Percentiles rank a stretch among this genome's conserved stretches.
phyloP scores from a whole-genome alignment of 768 basidiomycete species.

The Mrakia gelida region DNA sequence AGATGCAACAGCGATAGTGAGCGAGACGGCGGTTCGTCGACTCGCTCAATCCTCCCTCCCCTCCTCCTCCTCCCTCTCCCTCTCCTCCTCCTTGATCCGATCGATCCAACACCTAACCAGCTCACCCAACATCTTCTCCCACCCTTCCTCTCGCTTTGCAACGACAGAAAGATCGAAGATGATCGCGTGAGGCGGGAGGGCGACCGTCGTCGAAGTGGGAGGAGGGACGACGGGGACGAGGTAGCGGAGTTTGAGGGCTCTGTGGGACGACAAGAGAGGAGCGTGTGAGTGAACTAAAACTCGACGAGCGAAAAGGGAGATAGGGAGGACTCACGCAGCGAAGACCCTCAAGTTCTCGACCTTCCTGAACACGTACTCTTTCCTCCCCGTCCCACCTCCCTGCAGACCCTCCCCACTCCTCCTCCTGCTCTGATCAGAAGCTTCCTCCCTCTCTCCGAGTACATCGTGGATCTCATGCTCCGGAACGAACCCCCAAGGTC shows the following conservation, averaged over 20 bases:
- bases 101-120: conserved; percentile 63
- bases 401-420: conserved; percentile 34
- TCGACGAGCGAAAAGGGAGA: not conserved
- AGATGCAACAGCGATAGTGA: too few species aligned
- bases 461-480: conserved; percentile 75
- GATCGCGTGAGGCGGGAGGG: conserved; percentile 47
- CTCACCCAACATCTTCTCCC: conserved; percentile 72
- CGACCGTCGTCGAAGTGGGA: conserved; percentile 36
- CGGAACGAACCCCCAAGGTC: conserved; percentile 85
- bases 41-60: too few species aligned
- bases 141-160: conserved; percentile 68
- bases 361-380: conserved; percentile 75
- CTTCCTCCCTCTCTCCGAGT: not conserved
- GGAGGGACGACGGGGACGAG: conserved; percentile 64
- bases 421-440: conserved; percentile 46
- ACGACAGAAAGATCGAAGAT: conserved; percentile 69
- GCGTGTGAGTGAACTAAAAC: too few species aligned
- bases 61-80: conserved; percentile 28
- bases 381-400: conserved; percentile 48
- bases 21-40: too few species aligned
- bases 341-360: conserved; percentile 81
- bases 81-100: conserved; percentile 60
- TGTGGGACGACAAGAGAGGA: conserved; percentile 40
- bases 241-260: conserved; percentile 79
- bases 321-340: conserved; percentile 61